Conservation (phyloP, 2,329 filamentous ascomycete species). For the Aspergillus latus region DNA sequence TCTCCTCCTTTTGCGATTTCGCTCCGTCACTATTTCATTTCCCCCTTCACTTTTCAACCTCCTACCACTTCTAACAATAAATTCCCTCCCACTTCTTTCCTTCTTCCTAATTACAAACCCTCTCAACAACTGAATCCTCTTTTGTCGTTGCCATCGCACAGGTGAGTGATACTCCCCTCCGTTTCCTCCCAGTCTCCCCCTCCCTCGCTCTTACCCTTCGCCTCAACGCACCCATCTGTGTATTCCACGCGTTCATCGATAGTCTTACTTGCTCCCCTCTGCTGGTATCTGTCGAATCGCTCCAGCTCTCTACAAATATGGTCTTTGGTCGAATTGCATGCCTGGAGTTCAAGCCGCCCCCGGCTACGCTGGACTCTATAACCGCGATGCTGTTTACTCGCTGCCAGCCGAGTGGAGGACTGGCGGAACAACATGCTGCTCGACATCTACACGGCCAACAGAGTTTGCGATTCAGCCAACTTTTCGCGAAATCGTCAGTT, state of each 20-base stretch:
- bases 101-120: conserved; percentile 14
- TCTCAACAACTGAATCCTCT: conserved; percentile 13
- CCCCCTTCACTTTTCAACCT: conserved; percentile 12
- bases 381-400: conserved; percentile 17
- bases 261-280: not conserved
- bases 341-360: conserved; percentile 7
- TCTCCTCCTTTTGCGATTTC: conserved; percentile 6
- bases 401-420: conserved; percentile 20
- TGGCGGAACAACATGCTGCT: conserved; percentile 4
- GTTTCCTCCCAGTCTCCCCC: conserved; percentile 16
- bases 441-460: conserved; percentile 11
- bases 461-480: not conserved
- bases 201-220: conserved; percentile 13
- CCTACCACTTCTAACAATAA: conserved; percentile 17
- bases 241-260: not conserved
- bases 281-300: conserved; percentile 4
- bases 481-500: not conserved
- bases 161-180: conserved; percentile 27
- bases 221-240: conserved; percentile 9
- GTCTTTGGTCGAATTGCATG: conserved; percentile 14
- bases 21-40: conserved; percentile 5
- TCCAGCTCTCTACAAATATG: not conserved
- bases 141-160: conserved; percentile 18
- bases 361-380: conserved; percentile 19
- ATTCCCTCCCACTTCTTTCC: conserved; percentile 16